Base-by-base conservation (phyloP, 352 stramenopile genomes). In the Globisporangium cederbergense region DNA sequence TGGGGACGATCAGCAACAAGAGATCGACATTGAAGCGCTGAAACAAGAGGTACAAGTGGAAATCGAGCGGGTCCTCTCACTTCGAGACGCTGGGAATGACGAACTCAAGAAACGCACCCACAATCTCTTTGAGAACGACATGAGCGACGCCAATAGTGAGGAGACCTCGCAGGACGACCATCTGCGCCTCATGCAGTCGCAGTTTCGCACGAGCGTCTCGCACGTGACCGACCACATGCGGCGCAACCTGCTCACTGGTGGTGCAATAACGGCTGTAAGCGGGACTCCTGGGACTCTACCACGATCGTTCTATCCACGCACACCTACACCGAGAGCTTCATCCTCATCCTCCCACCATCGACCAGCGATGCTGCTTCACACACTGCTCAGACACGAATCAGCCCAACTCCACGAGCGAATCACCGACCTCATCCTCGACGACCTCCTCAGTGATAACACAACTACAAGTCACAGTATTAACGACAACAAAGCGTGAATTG, bases 351-450 rank as follows among this genome's bases (percentile, higher is more conserved):
- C 57, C 11, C 52, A 42, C n/a, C 49, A 28, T 7, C 20, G 63
- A 13, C 40, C 56, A 7, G 20, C 52, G 8, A 43, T 50, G 49
- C 36, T 63, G 9, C 9, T 54, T 14, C 6, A 47, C 18, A 32
- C 49, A 28, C 47, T 76, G 0, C 69, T 75, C 42, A 57, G 4
- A 4, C 62, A 77, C 20, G 71, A 81, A 53, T 61, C 68, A 4
- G 30, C 67, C 43, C 61, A 79, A 64, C 51, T 83, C 8, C 71
- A 83, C 22, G 66, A 71, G 11, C 65, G 71, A 25, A 65, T 81
- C 45, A 78, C 73, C 0, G 47, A 62, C 28, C 58, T 71, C 45
- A 75, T 83, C 49, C 56, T 83, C 30, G 51, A 56, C 25, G 76
- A 83, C 22, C 51, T 83, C 34, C n/a, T 82, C 22, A 30, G 10